phyloP scores from a whole-genome alignment of 2,329 filamentous ascomycete species.

The Mycosphaerella arachidis region DNA sequence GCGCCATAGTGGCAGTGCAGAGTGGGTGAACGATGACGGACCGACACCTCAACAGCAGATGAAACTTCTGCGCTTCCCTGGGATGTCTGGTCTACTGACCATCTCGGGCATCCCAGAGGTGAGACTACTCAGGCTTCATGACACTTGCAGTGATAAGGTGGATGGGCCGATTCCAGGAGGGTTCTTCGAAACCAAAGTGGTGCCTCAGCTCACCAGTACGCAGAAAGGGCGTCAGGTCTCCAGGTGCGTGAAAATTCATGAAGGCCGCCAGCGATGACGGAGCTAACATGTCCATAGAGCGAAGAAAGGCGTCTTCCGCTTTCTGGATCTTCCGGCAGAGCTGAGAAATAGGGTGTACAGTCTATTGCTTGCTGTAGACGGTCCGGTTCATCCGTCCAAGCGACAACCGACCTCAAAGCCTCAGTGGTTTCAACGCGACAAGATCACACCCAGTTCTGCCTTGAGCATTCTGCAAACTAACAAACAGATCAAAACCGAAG shows the following conservation, averaged over 20 bases:
- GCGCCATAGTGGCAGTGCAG: neutral
- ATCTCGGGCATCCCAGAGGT: slow-evolving; percentile 18
- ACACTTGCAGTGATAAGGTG: neutral
- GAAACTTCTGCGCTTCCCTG: slow-evolving; percentile 13
- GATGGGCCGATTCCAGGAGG: slow-evolving; percentile 29
- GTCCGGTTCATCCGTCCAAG: slow-evolving; percentile 22
- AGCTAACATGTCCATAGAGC: neutral
- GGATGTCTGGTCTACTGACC: slow-evolving; percentile 20
- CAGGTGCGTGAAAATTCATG: neutral
- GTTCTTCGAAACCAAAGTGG: slow-evolving; percentile 26
- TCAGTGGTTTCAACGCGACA: neutral
- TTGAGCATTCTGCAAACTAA: slow-evolving; percentile 23
- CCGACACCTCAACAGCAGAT: slow-evolving; percentile 17
- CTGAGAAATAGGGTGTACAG: slow-evolving; percentile 28
- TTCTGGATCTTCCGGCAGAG: slow-evolving; percentile 26
- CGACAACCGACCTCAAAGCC: slow-evolving; percentile 7
- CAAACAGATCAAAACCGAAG: slow-evolving; percentile 27
- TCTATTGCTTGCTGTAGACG: slow-evolving; percentile 16
- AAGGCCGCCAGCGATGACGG: neutral
- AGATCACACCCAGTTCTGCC: slow-evolving; percentile 8
- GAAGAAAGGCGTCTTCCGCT: slow-evolving; percentile 7
- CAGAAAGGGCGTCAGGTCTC: too few relatives aligned
- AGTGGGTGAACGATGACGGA: neutral
- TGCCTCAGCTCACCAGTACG: slow-evolving; percentile 17
- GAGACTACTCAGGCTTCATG: slow-evolving; percentile 17